phyloP scores from a whole-genome alignment of 768 basidiomycete species.

The Gautieria morchelliformis region DNA sequence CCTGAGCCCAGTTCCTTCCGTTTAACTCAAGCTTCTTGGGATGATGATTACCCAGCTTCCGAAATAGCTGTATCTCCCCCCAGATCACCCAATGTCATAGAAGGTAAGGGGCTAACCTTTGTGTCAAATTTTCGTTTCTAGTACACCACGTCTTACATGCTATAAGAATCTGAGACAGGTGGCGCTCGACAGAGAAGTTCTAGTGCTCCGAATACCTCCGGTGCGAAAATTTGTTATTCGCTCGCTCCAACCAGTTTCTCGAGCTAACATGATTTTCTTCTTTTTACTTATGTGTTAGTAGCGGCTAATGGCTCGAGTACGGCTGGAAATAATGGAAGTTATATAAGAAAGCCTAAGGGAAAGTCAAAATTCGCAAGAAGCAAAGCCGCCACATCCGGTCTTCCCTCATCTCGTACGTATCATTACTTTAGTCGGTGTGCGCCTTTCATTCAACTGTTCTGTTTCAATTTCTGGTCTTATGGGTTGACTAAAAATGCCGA shows the following conservation, averaged over 20 bases:
- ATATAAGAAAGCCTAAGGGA: background rate
- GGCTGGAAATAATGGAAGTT: background rate
- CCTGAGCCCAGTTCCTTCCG: background rate
- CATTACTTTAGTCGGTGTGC: too few species aligned
- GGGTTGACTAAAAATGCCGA: too few species aligned
- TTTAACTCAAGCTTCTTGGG: conserved; percentile 2
- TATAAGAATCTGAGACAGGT: background rate
- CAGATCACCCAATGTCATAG: background rate
- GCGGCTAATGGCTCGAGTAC: background rate
- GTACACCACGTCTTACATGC: background rate
- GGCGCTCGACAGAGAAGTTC: background rate
- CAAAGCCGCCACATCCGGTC: background rate
- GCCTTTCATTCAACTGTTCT: too few species aligned
- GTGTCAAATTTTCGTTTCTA: background rate
- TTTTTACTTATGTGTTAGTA: background rate
- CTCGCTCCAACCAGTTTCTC: too few species aligned
- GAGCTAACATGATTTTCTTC: background rate
- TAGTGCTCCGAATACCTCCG: background rate
- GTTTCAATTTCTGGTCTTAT: too few species aligned
- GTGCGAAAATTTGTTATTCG: background rate
- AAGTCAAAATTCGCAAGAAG: background rate
- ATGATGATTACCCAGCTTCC: background rate
- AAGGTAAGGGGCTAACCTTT: background rate
- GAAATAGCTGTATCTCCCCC: background rate
- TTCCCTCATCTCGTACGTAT: conserved; percentile 1